Evolutionary conservation across 169 alveolate genomes (phyloP).

Genomic region (Plasmodium cynomolgi): DNA sequence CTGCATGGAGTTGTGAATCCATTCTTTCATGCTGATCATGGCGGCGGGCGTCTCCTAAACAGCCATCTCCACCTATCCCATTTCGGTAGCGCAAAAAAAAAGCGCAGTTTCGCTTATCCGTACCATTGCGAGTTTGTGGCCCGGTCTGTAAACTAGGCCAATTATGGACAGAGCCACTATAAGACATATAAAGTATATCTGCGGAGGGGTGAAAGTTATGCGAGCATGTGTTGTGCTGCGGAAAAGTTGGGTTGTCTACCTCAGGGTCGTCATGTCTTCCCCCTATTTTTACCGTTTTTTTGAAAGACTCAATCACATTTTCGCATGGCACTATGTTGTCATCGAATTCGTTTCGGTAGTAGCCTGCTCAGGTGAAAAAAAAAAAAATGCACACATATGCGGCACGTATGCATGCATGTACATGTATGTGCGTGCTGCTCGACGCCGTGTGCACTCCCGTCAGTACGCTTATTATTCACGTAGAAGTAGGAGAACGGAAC

Average conservation of each 20-base stretch:
- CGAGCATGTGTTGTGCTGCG: neutral
- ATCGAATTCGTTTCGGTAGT: conserved; percentile 62
- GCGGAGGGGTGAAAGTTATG: neutral
- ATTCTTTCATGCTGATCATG: neutral
- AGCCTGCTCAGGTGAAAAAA: neutral
- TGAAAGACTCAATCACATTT: conserved; percentile 59
- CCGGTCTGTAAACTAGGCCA: conserved; percentile 60
- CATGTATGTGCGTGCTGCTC: neutral
- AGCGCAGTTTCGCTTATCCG: neutral
- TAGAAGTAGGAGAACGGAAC: conserved; percentile 69
- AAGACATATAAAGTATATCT: conserved; percentile 55
- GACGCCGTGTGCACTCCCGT: neutral
- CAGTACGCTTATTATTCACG: conserved; percentile 45
- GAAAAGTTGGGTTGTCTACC: neutral
- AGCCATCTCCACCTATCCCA: neutral
- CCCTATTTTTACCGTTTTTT: conserved; percentile 33
- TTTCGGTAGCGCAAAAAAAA: neutral
- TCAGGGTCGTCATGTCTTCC: neutral
- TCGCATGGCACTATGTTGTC: conserved; percentile 37
- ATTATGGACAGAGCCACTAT: conserved; percentile 57
- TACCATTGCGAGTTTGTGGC: conserved; percentile 65
- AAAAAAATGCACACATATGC: neutral
- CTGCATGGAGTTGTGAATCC: neutral
- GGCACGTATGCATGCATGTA: neutral
- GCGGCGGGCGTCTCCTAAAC: neutral